Percentiles rank a stretch among this genome's conserved stretches.
Conservation (phyloP, 495 filamentous ascomycete genomes). For the Annulohypoxylon nitens region DNA sequence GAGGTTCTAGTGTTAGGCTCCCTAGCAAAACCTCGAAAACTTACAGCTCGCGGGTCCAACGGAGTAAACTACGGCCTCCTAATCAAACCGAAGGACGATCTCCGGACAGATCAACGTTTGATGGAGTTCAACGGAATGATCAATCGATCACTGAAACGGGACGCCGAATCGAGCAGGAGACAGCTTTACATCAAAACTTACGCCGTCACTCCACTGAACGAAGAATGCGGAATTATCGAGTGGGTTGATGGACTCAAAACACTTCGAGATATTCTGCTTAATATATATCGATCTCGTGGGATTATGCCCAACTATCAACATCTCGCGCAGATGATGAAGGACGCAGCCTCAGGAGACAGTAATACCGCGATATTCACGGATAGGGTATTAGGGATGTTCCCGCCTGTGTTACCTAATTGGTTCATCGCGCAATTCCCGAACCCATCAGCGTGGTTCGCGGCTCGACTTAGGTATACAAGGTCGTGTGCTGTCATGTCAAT, state of each 20-base stretch:
- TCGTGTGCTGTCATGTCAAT: conserved; percentile 98
- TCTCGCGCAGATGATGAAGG: conserved; percentile 62
- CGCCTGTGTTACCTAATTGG: conserved; percentile 90
- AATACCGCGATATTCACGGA: conserved; percentile 77
- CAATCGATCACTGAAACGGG: conserved; percentile 90
- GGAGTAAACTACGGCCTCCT: conserved; percentile 88
- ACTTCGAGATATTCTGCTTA: conserved; percentile 89
- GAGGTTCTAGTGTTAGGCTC: conserved; percentile 91
- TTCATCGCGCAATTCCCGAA: conserved; percentile 95
- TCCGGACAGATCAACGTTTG: conserved; percentile 94
- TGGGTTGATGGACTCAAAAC: conserved; percentile 98
- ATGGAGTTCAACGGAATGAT: conserved; percentile 99
- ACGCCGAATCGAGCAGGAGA: conserved; percentile 88
- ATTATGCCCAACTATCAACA: conserved; percentile 66
- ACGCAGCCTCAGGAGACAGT: conserved; percentile 56
- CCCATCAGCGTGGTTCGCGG: conserved; percentile 90
- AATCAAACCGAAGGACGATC: conserved; percentile 97
- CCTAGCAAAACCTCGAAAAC: conserved; percentile 90
- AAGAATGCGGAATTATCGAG: conserved; percentile 97
- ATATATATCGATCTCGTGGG: conserved; percentile 77
- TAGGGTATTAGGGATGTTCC: conserved; percentile 74
- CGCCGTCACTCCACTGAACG: conserved; percentile 93
- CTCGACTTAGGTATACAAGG: conserved; percentile 89
- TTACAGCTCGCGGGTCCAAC: conserved; percentile 89
- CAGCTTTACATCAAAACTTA: conserved; percentile 93